phyloP scores from a whole-genome alignment of 176 grass and related monocot genomes.

The Triticum urartu region DNA sequence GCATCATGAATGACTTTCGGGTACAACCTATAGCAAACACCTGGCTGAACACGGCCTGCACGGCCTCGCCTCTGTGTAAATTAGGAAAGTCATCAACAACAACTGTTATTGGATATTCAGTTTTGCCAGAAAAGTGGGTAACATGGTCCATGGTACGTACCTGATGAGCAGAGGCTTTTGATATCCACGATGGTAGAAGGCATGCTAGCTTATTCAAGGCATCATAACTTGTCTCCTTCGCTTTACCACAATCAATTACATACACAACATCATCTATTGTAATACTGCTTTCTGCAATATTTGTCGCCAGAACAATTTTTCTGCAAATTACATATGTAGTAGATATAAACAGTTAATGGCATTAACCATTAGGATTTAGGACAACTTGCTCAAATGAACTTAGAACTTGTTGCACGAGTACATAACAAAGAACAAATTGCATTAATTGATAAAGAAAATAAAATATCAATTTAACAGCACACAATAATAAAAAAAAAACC shows the following conservation, averaged over 20 bases:
- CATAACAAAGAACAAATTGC: not conserved
- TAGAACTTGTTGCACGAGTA: not conserved
- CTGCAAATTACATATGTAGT: conserved; percentile 56
- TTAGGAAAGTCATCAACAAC: conserved; percentile 1
- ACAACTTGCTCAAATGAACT: conserved; percentile 6
- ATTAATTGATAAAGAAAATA: not conserved
- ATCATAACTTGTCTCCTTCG: conserved; percentile 99
- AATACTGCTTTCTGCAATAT: conserved; percentile 97
- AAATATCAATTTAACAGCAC: not conserved
- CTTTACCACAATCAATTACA: conserved; percentile 97
- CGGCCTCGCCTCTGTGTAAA: conserved; percentile 93
- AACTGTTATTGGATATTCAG: conserved; percentile 18
- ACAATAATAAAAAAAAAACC: not conserved
- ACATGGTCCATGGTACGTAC: conserved; percentile 33
- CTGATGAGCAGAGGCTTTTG: conserved; percentile 97
- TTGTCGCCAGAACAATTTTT: conserved; percentile 96
- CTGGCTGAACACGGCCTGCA: conserved; percentile 86
- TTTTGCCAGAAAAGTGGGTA: conserved; percentile 4
- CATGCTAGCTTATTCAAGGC: conserved; percentile 95
- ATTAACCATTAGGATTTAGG: not conserved
- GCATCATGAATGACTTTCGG: conserved; percentile 85
- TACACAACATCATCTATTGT: conserved; percentile 98
- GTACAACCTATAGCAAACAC: conserved; percentile 88
- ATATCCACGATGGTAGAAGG: conserved; percentile 95
- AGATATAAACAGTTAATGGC: conserved; percentile 17